Percentiles rank a stretch among this genome's conserved stretches.
Conservation (phyloP, 176 grass and related monocot genomes). For the Carex cristatella region DNA sequence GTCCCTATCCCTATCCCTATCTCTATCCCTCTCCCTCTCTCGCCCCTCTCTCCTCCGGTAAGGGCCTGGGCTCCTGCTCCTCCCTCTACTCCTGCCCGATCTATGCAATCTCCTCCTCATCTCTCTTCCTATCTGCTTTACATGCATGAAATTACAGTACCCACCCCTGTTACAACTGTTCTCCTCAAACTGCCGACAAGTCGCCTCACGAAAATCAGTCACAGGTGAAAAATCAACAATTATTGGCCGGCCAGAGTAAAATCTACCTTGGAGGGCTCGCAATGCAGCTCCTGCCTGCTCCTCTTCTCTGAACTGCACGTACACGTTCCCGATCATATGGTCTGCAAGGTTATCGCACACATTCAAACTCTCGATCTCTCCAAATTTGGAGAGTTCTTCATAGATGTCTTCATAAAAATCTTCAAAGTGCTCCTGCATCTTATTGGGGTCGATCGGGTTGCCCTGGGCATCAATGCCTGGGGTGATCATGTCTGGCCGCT, state of each 20-base stretch:
- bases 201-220: conserved; percentile 93
- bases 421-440: conserved; percentile 91
- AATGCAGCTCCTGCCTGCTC: conserved; percentile 64
- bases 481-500: conserved; percentile 24
- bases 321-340: conserved; percentile 96
- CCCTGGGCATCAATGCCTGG: conserved; percentile 25
- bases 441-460: conserved; percentile 35
- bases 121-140: conserved; percentile 63
- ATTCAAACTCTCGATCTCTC: conserved; percentile 74
- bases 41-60: conserved; percentile 25
- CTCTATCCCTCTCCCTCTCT: conserved; percentile 19
- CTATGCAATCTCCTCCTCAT: conserved; percentile 66
- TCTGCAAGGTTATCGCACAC: conserved; percentile 94
- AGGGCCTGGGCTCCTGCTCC: conserved; percentile 57
- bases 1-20: conserved; percentile 7
- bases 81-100: conserved; percentile 30
- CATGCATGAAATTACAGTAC: conserved; percentile 98
- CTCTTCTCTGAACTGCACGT: conserved; percentile 85
- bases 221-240: conserved; percentile 93
- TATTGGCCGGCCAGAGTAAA: conserved; percentile 84
- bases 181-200: conserved; percentile 85
- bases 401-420: conserved; percentile 97
- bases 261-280: conserved; percentile 63
- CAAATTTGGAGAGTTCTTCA: conserved; percentile 75
- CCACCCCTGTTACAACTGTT: conserved; percentile 86